Evolutionary conservation across 768 basidiomycete species (phyloP).

Genomic region (Phylloporus sp.): DNA sequence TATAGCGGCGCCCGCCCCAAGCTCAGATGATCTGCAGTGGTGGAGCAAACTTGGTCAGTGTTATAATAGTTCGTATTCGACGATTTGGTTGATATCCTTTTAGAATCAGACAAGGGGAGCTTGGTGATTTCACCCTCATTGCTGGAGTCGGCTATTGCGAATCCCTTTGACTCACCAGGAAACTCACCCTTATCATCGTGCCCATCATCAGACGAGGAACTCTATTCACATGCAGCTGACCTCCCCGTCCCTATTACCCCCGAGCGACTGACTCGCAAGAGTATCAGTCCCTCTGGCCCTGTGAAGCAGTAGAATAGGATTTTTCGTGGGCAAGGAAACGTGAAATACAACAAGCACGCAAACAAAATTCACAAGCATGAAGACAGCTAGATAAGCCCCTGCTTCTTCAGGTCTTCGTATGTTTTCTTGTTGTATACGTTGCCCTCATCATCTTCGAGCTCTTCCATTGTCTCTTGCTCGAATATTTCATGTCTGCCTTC

Average conservation of each 20-base stretch:
- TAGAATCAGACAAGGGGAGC: slow-evolving; percentile 17
- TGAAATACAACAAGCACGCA: neutral
- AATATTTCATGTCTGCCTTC: slow-evolving; percentile 95
- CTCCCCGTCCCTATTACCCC: slow-evolving; percentile 64
- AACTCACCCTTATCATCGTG: slow-evolving; percentile 69
- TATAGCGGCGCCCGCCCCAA: slow-evolving; percentile 74
- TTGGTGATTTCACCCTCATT: slow-evolving; percentile 36
- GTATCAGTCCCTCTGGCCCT: slow-evolving; percentile 1
- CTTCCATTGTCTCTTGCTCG: slow-evolving; percentile 93
- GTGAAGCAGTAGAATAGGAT: slow-evolving; percentile 6
- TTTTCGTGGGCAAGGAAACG: neutral
- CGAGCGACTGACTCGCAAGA: slow-evolving; percentile 16
- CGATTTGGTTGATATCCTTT: neutral
- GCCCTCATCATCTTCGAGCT: slow-evolving; percentile 96
- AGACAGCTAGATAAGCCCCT: slow-evolving; percentile 70
- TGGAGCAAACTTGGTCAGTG: slow-evolving; percentile 68
- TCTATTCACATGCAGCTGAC: slow-evolving; percentile 71
- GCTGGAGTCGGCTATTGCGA: slow-evolving; percentile 42
- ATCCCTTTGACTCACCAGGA: slow-evolving; percentile 72
- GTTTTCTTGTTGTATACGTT: slow-evolving; percentile 98
- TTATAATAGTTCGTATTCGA: neutral
- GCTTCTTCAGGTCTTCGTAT: slow-evolving; percentile 96
- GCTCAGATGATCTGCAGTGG: slow-evolving; percentile 73
- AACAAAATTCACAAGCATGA: neutral
- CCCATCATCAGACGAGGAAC: slow-evolving; percentile 80